Evolutionary conservation across 148 eudicot genomes (phyloP).

Genomic region (Vaccinium darrowii): DNA sequence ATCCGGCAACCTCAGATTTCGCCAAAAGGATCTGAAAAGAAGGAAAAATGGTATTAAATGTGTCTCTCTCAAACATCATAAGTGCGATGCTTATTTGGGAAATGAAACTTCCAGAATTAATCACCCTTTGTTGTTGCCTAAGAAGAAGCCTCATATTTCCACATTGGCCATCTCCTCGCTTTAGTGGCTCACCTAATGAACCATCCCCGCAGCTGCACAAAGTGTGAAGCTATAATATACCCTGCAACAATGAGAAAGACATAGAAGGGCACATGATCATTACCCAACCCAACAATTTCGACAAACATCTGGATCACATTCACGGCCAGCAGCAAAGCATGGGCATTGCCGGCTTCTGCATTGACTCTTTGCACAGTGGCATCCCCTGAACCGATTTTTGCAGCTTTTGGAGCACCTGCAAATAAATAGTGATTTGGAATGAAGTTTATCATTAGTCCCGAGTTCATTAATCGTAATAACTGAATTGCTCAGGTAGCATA

Average conservation of each 20-base stretch:
- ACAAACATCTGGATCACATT: constrained; percentile 99
- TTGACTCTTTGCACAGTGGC: constrained; percentile 98
- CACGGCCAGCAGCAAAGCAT: constrained; percentile 94
- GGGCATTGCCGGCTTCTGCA: constrained; percentile 98
- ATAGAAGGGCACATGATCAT: constrained; percentile 3
- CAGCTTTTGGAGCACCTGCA: constrained; percentile 90
- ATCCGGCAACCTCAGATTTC: constrained; percentile 84
- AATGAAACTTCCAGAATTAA: not conserved
- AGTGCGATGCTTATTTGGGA: not conserved
- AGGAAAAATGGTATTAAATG: not conserved
- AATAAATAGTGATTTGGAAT: constrained; percentile 12
- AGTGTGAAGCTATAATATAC: not conserved
- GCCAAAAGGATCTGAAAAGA: constrained; percentile 68
- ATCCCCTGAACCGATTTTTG: constrained; percentile 89
- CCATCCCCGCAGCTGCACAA: constrained; percentile 85
- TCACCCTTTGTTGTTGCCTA: constrained; percentile 83
- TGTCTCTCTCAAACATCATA: not conserved
- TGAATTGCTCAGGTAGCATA: not conserved
- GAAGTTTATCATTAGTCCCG: not conserved
- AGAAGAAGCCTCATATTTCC: constrained; percentile 91
- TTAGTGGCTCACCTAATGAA: constrained; percentile 73
- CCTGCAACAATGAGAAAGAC: not conserved
- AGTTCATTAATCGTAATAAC: not conserved
- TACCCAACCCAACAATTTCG: constrained; percentile 99
- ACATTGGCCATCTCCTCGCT: constrained; percentile 85